Evolutionary conservation across 2,329 filamentous ascomycete genomes (phyloP).

Genomic region (Fusarium udum): DNA sequence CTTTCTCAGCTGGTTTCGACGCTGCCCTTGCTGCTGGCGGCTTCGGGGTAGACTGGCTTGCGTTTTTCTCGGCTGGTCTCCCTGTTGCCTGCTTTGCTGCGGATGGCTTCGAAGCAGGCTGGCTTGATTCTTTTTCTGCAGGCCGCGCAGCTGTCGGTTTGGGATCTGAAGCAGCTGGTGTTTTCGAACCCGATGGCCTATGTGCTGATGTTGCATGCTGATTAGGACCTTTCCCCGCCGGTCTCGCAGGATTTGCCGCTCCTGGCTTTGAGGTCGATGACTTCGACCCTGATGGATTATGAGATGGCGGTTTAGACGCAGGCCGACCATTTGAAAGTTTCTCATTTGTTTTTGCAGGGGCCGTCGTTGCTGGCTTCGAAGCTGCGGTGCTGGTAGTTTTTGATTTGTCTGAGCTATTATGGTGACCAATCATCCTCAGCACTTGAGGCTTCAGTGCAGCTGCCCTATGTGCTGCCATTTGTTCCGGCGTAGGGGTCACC

Average conservation of each 20-base stretch:
- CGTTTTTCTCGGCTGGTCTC: neutral
- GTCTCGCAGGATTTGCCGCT: neutral
- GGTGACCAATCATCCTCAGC: neutral
- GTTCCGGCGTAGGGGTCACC: neutral
- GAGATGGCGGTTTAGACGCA: neutral
- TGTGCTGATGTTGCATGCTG: neutral
- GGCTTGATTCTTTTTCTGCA: neutral
- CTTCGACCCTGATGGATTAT: neutral
- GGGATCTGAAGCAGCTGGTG: neutral
- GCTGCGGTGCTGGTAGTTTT: neutral
- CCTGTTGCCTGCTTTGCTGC: neutral
- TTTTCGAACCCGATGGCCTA: neutral
- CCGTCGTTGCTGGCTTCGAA: neutral
- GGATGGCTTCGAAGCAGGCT: neutral
- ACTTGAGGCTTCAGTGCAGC: neutral
- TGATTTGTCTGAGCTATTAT: neutral
- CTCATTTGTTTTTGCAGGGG: neutral
- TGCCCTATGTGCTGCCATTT: neutral
- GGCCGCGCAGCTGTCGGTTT: neutral
- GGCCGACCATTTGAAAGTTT: neutral
- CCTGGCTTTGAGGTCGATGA: neutral
- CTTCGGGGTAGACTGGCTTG: neutral
- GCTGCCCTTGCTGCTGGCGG: neutral
- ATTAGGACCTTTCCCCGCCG: neutral
- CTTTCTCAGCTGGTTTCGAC: neutral